Evolutionary conservation across 371 early-diverging fungal species (phyloP).

Genomic region (Catenaria anguillulae): DNA sequence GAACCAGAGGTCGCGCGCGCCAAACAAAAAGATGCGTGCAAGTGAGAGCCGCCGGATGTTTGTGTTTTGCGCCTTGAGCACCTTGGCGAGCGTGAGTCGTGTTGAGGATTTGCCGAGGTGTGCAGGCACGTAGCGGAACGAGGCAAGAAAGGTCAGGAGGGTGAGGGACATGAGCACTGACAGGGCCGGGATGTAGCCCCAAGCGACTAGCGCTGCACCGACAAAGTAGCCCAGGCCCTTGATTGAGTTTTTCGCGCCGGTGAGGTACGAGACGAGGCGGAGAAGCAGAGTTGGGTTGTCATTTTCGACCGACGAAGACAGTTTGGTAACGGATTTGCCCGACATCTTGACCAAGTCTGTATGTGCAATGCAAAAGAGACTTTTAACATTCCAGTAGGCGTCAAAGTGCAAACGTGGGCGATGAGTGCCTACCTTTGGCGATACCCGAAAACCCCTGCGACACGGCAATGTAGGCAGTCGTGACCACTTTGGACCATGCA

Average conservation of each 20-base stretch:
- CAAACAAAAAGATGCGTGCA: conserved; percentile 17
- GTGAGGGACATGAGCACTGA: conserved; percentile 12
- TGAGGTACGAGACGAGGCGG: conserved; percentile 15
- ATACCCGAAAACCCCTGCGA: conserved; percentile 14
- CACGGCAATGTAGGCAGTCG: conserved; percentile 12
- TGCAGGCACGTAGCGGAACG: conserved; percentile 8
- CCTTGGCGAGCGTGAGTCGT: conserved; percentile 11
- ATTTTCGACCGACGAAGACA: background rate
- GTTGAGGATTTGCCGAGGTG: conserved; percentile 11
- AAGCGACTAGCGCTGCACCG: conserved; percentile 13
- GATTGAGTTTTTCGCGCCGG: conserved; percentile 18
- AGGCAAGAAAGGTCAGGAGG: background rate
- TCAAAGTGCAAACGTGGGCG: too few species aligned
- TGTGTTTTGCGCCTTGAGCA: background rate
- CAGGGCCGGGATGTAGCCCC: conserved; percentile 12
- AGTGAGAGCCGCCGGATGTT: conserved; percentile 8
- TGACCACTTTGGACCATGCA: conserved; percentile 11
- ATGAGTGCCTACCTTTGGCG: conserved; percentile 9
- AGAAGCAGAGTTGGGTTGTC: conserved; percentile 7
- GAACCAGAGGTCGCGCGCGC: conserved; percentile 18
- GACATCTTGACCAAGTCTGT: conserved; percentile 16
- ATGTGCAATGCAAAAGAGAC: too few species aligned
- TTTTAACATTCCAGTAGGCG: too few species aligned
- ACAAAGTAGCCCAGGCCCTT: conserved; percentile 18
- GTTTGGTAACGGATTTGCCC: conserved; percentile 16